phyloP scores from a whole-genome alignment of 805 yeast genomes.

The Kockiozyma suomiensis region DNA sequence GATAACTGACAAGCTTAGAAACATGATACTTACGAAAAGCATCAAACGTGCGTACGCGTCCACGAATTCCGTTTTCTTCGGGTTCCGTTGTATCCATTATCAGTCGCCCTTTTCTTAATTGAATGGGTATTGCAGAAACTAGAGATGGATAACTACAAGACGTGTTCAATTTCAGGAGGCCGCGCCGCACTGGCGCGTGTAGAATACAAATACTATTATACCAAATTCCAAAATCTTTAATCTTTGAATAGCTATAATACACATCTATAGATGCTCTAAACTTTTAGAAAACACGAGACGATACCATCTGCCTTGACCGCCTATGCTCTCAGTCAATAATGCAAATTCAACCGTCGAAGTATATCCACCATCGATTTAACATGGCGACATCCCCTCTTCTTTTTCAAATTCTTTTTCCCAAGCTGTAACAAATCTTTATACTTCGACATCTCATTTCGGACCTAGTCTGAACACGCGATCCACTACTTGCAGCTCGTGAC shows the following conservation, averaged over 20 bases:
- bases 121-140: too few relatives aligned
- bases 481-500: slow-evolving; percentile 31
- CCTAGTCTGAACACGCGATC: slow-evolving; percentile 31
- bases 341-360: slow-evolving; percentile 23
- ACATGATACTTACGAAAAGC: slow-evolving; percentile 36
- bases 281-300: too few relatives aligned
- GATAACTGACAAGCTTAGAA: not conserved
- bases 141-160: too few relatives aligned
- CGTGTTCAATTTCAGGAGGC: slow-evolving; percentile 8
- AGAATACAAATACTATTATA: not conserved
- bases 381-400: slow-evolving; percentile 11
- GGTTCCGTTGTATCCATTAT: not conserved
- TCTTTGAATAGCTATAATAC: too few relatives aligned
- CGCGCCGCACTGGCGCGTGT: slow-evolving; percentile 1
- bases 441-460: slow-evolving; percentile 30
- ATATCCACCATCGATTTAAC: slow-evolving; percentile 28
- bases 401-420: not conserved
- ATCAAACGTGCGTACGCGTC: slow-evolving; percentile 34
- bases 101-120: not conserved
- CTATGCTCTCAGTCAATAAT: slow-evolving; percentile 14
- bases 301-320: slow-evolving; percentile 4
- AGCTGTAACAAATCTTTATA: slow-evolving; percentile 23
- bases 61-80: not conserved
- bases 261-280: too few relatives aligned
- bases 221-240: too few relatives aligned